Base-by-base conservation (phyloP, 495 filamentous ascomycete species). In the Aspergillus sclerotioniger region DNA sequence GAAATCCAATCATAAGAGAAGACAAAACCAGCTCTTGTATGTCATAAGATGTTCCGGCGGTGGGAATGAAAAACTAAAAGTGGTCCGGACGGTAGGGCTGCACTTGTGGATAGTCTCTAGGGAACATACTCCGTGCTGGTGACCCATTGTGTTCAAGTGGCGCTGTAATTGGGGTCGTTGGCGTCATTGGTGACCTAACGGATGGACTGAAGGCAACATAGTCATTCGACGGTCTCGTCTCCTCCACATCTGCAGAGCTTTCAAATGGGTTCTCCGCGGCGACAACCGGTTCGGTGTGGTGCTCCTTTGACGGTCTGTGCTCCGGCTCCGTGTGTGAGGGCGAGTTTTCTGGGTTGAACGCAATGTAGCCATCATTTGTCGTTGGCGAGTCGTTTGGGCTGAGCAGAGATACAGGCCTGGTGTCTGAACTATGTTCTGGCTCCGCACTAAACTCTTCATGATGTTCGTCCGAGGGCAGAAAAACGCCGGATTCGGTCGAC, bases 131-230 rank as follows among this genome's bases (percentile, higher is more conserved):
- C 33, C 13, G 33, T 2, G 33, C 33, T 8, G 33, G 33, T 9
- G 33, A 37, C 9, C 9, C 9, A 2, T 37, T 15, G 33, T 37
- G 33, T 9, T 37, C 33, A 15, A 4, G 33, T 15, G 33, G 9
- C 17, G 17, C 7, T 25, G 45, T 5, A 19, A 19, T 48, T 6
- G 45, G 19, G 5, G 45, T 25, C 6, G 21, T 21, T 5, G 19
- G 45, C 28, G 17, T 17, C 12, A 17, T 47, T 4, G 45, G 45
- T 17, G 45, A 47, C 12, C 17, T 28, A 2, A 49, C 17, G 46
- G 46, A 28, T 29, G 54, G 17, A 43, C 53, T 58, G 52, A 68
- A 77, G n/a, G 72, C 64, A n/a, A 61, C 25, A 35, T 74, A 75
- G 8, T 58, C 63, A 29, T 37, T 53, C 16, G 57, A 64, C 10